phyloP scores from a whole-genome alignment of 1,284 basidiomycete species.

The Trametes pubescens region DNA sequence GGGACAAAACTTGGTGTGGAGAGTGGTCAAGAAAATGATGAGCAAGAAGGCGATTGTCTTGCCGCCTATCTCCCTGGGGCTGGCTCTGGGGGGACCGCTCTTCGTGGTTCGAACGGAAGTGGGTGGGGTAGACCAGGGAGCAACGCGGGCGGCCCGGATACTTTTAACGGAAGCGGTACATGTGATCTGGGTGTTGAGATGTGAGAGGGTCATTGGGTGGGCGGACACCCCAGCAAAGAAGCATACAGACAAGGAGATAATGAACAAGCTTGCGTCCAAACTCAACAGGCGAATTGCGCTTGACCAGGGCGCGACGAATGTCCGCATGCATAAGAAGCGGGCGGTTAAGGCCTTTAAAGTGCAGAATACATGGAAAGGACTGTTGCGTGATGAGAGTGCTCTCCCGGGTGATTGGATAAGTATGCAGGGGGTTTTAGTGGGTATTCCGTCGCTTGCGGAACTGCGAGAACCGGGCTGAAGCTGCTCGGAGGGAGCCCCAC shows the following conservation, averaged over 20 bases:
- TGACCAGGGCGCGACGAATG: not conserved
- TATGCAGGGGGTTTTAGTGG: slow-evolving; percentile 1
- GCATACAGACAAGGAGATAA: not conserved
- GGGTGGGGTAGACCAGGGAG: not conserved
- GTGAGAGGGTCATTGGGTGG: not conserved
- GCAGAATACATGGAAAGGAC: not conserved
- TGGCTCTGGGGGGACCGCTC: not conserved
- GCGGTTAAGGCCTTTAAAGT: not conserved
- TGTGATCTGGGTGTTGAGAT: not conserved
- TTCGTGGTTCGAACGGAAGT: not conserved
- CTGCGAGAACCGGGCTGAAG: no score
- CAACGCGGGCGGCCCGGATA: not conserved
- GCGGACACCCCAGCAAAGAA: not conserved
- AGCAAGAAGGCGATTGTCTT: not conserved
- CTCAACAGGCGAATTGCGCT: not conserved
- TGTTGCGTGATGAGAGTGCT: not conserved
- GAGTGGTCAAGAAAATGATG: not conserved
- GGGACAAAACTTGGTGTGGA: not conserved
- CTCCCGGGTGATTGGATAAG: not conserved
- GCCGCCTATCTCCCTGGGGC: not conserved
- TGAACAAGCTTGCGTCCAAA: not conserved
- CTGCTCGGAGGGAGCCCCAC: no score
- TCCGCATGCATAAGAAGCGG: not conserved
- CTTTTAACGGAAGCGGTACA: not conserved
- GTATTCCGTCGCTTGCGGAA: not conserved